Base-by-base conservation (phyloP, 2,329 filamentous ascomycete genomes). In the Diaporthe longicolla region DNA sequence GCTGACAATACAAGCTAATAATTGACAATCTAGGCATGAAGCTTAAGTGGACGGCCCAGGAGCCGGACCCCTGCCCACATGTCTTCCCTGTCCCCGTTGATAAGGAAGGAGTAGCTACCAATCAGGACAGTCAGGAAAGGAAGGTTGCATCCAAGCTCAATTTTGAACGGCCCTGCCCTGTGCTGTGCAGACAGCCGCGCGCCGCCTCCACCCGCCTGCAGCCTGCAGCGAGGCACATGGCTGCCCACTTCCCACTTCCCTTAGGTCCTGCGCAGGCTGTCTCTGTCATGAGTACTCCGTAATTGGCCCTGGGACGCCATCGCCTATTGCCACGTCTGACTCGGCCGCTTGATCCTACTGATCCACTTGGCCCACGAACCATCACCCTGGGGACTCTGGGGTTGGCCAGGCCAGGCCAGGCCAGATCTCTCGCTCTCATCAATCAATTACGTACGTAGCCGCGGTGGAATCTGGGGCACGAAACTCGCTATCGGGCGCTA, bases 361-460 rank as follows among this genome's bases (percentile, higher is more conserved):
- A 66, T 10, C 61, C 61, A 66, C 61, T 10, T 3, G n/a, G 15
- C 40, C 37, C 58, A 40, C 26, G 10, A 59, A 19, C 57, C 57
- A 35, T 50, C 43, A 17, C 21, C 35, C 32, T 66, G 29, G 29
- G 61, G 21, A 52, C 61, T 66, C 45, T 52, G 61, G 61, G 61
- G 45, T 52, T 37, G 43, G 43, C 26, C 43, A 50, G 61, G 24
- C 40, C 65, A 45, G 50, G 24, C 19, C 52, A 70, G 35, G 35
- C 52, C 45, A 58, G 37, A 45, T 35, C 50, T 45, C 24, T 48
- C 29, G 15, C 45, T 66, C 63, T 59, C 69, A 71, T 71, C 69
- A 71, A 71, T 71, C 69, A 71, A 37, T 71, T 71, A 71, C 69
- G 69, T 71, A 58, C 35, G 45, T 61, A 61, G n/a, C 69, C 55